Evolutionary conservation across 495 filamentous ascomycete genomes (phyloP).

Genomic region (Penicillium alfredii): DNA sequence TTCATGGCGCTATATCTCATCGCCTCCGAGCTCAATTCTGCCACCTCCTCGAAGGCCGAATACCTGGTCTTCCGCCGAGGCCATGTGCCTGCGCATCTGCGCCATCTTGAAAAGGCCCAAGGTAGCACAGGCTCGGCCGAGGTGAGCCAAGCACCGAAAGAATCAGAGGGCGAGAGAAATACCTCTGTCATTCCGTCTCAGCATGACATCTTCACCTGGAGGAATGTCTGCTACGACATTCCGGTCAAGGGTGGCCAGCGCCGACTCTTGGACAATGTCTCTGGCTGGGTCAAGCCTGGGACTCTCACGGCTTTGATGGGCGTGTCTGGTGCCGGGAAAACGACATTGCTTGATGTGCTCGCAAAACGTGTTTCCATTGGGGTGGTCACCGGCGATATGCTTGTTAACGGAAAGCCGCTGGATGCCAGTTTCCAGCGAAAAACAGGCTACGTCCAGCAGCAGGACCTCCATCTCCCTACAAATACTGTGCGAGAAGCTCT

Average conservation of each 20-base stretch:
- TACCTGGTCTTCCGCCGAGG: constrained; percentile 39
- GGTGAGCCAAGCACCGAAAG: constrained; percentile 11
- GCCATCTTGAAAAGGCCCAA: constrained; percentile 25
- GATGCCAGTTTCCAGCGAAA: constrained; percentile 83
- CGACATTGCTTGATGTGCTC: constrained; percentile 57
- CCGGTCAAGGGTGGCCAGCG: constrained; percentile 53
- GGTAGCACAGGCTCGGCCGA: constrained; percentile 12
- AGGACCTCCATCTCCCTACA: constrained; percentile 80
- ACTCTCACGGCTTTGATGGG: constrained; percentile 65
- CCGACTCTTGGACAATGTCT: constrained; percentile 55
- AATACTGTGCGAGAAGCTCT: constrained; percentile 80
- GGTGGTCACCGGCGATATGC: constrained; percentile 48
- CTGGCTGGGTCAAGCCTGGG: constrained; percentile 63
- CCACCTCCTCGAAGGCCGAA: constrained; percentile 39
- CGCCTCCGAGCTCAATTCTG: constrained; percentile 41
- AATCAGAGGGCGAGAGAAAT: constrained; percentile 17
- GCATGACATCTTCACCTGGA: constrained; percentile 68
- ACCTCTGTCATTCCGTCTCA: constrained; percentile 39
- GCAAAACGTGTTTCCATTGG: constrained; percentile 51
- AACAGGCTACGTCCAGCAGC: constrained; percentile 90
- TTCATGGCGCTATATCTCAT: constrained; percentile 48
- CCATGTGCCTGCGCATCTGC: constrained; percentile 31
- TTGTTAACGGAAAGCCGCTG: constrained; percentile 48
- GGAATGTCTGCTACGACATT: constrained; percentile 66
- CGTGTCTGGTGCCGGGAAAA: constrained; percentile 59